Percentiles rank a stretch among this genome's conserved stretches.
Evolutionary conservation across 2,329 filamentous ascomycete species (phyloP).

Genomic region (Apiospora phragmitis): DNA sequence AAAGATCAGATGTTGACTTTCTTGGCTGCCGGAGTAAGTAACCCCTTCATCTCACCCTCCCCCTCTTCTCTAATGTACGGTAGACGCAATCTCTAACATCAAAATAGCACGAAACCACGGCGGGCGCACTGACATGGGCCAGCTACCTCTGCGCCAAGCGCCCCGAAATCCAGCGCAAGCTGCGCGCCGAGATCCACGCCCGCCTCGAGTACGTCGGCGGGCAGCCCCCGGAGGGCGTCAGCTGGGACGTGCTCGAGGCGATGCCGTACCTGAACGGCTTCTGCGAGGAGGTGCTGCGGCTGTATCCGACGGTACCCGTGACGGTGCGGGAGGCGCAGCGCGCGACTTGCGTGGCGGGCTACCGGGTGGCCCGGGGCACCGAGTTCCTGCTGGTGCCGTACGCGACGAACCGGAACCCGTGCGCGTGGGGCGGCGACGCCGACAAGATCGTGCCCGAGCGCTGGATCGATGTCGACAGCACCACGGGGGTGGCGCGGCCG

Average conservation of each 20-base stretch:
- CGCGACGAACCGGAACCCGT: conserved; percentile 68
- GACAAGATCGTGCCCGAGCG: conserved; percentile 75
- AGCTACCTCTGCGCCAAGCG: conserved; percentile 38
- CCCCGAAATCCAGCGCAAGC: conserved; percentile 36
- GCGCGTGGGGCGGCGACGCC: conserved; percentile 77
- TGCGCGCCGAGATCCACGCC: conserved; percentile 40
- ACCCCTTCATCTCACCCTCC: not conserved
- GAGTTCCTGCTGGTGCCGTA: conserved; percentile 63
- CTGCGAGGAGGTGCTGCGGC: conserved; percentile 43
- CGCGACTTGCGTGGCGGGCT: conserved; percentile 57
- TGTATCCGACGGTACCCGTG: conserved; percentile 47
- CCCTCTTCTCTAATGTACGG: too few relatives aligned
- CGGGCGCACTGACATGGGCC: conserved; percentile 41
- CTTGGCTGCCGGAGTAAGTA: conserved; percentile 36
- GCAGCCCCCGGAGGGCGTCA: conserved; percentile 30
- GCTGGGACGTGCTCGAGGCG: conserved; percentile 35
- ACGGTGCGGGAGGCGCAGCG: conserved; percentile 60
- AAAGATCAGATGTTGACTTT: conserved; percentile 43
- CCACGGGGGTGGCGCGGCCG: not conserved
- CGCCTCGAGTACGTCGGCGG: conserved; percentile 34
- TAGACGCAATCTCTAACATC: too few relatives aligned
- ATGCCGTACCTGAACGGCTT: conserved; percentile 44
- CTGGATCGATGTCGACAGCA: conserved; percentile 53
- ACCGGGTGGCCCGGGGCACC: conserved; percentile 63
- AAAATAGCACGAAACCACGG: conserved; percentile 41